These are phyloP conservation scores for Fusarium udum DNA, from an alignment of 2,329 filamentous ascomycete species.

Conservation along the genomic window DNA sequence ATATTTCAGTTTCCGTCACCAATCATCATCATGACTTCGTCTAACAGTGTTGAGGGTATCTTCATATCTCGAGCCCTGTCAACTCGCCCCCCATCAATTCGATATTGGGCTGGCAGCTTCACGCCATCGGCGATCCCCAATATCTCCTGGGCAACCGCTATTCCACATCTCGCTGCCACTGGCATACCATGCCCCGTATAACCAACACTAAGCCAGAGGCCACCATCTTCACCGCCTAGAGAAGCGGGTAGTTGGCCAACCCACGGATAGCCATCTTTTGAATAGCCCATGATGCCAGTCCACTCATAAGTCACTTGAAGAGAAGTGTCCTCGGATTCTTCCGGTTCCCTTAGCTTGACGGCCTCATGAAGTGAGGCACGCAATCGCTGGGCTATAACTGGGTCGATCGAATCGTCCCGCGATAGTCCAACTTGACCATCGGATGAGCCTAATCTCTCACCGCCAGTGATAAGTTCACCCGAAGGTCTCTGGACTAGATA, in stretches of 20 bases:
- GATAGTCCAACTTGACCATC: slow-evolving; percentile 61
- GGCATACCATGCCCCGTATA: slow-evolving; percentile 84
- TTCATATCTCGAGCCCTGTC: slow-evolving; percentile 31
- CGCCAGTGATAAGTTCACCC: slow-evolving; percentile 73
- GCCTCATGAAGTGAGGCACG: slow-evolving; percentile 54
- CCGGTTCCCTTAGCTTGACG: slow-evolving; percentile 53
- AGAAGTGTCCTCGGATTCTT: slow-evolving; percentile 51
- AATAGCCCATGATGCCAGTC: slow-evolving; percentile 85
- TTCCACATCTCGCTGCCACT: slow-evolving; percentile 72
- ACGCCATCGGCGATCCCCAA: slow-evolving; percentile 51
- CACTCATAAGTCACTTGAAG: slow-evolving; percentile 70
- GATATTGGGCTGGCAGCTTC: slow-evolving; percentile 56
- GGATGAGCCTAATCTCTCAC: slow-evolving; percentile 67
- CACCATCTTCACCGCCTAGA: slow-evolving; percentile 56
- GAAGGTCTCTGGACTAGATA: slow-evolving; percentile 78
- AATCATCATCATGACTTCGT: slow-evolving; percentile 40
- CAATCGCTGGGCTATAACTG: slow-evolving; percentile 65
- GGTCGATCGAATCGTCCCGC: slow-evolving; percentile 68
- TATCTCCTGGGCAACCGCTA: slow-evolving; percentile 70
- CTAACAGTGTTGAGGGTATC: slow-evolving; percentile 39
- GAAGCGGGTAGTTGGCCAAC: slow-evolving; percentile 71
- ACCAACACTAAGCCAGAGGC: slow-evolving; percentile 71
- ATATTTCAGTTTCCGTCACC: slow-evolving; percentile 11
- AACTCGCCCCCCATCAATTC: slow-evolving; percentile 48
- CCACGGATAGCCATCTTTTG: slow-evolving; percentile 73